Evolutionary conservation across 371 early-diverging fungal species (phyloP), one percentile per base, ranked within the genome.

Genomic region (Mucor mucedo): DNA sequence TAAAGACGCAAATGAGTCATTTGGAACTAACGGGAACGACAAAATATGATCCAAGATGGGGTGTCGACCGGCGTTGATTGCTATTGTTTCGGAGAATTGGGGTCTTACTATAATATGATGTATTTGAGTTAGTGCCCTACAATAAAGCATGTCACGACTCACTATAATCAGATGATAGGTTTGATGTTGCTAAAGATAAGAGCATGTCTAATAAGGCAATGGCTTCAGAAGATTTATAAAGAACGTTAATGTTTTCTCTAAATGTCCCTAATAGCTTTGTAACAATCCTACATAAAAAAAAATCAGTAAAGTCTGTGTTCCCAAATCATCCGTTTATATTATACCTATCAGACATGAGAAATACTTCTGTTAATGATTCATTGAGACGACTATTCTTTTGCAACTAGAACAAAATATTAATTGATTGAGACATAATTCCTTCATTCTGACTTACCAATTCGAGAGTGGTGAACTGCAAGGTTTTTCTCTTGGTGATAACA

Each of bases 361-460:
- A 94, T 8, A 96, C 90, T 72, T 97, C 98, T 16, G 87, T 80
- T 27, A 96, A 78, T 2, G 96, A 90, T 52, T 94, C 93, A 56
- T 95, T 90, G 35, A 88, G 80, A 60, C 91, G 87, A 55, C 77
- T 81, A 62, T 84, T 87, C 41, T 76, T 79, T 69, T 86, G 82
- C 16, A 83, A 67, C 72, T 77, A 47, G 5, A 45, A 45, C 5
- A 35, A 35, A 35, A 35, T 21, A 21, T 35, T 35, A 35, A 42
- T 10, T 2, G n/a, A 10, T n/a, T 42, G 10, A 42, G 13, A 9
- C 44, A 42, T 42, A 11, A 21, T 42, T 42, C 4, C 13, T 42
- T 11, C 6, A 4, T 14, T 13, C 10, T 2, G 14, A 35, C 11
- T 71, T 79, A 89, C 88, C 79, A 97, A 67, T 57, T 92, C 90